phyloP scores from a whole-genome alignment of 1,139 yeast genomes.

The Pichia sp. region DNA sequence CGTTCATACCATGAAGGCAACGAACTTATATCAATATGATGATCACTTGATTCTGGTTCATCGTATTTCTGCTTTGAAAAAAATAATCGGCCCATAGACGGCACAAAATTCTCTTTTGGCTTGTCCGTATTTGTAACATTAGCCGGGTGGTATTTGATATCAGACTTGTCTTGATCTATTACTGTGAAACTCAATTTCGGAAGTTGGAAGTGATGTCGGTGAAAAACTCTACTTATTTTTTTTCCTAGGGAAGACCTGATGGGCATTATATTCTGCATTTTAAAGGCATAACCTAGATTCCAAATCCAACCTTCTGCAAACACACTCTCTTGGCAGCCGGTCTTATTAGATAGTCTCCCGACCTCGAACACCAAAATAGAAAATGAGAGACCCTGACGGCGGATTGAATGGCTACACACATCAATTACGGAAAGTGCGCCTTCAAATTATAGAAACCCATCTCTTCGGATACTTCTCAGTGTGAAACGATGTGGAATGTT shows the following conservation, averaged over 20 bases:
- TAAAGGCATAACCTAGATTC: neutral
- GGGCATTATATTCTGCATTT: neutral
- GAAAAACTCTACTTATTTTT: neutral
- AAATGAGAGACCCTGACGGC: too few relatives aligned
- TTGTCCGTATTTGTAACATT: neutral
- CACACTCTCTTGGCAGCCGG: too few relatives aligned
- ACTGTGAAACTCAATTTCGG: conserved; percentile 9
- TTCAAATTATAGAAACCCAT: neutral
- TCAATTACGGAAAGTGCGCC: neutral
- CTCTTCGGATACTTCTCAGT: neutral
- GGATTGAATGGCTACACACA: neutral
- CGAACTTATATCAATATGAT: neutral
- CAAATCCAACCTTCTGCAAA: neutral
- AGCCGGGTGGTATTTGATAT: neutral
- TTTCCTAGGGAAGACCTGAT: neutral
- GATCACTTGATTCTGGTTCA: neutral
- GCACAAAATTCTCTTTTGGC: neutral
- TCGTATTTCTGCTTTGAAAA: neutral
- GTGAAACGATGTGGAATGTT: neutral
- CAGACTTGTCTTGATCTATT: neutral
- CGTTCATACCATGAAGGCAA: conserved; percentile 17
- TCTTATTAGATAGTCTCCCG: neutral
- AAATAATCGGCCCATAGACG: conserved; percentile 9
- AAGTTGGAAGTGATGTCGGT: conserved; percentile 6
- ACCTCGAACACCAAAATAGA: neutral